These are phyloP conservation scores for Tuber melanosporum DNA, from an alignment of 495 filamentous ascomycete species.

Conservation along the genomic window DNA sequence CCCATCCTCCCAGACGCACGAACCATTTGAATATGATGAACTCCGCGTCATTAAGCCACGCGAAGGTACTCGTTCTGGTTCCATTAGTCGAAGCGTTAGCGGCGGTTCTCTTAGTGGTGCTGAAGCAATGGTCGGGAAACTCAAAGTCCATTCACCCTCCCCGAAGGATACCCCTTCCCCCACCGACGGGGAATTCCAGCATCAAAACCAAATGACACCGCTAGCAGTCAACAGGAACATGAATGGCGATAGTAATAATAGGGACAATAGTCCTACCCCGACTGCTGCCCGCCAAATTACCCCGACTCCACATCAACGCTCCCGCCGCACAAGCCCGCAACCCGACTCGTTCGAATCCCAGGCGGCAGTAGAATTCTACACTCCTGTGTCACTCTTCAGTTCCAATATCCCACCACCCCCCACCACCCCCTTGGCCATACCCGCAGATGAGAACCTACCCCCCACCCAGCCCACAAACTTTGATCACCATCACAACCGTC, in stretches of 20 bases:
- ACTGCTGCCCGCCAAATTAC: background rate
- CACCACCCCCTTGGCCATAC: background rate
- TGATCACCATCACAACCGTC: background rate
- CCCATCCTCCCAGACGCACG: conserved; percentile 7
- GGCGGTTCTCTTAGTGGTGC: conserved; percentile 19
- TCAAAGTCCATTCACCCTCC: conserved; percentile 28
- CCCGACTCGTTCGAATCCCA: background rate
- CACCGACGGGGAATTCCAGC: background rate
- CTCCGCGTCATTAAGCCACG: background rate
- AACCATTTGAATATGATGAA: conserved; percentile 8
- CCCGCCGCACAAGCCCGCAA: background rate
- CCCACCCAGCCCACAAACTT: conserved; percentile 13
- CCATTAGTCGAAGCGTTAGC: conserved; percentile 9
- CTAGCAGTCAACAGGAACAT: background rate
- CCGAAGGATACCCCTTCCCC: conserved; percentile 13
- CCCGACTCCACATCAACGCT: background rate
- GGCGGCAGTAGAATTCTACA: background rate
- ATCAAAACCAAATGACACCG: conserved; percentile 6
- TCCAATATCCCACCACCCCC: conserved; percentile 16
- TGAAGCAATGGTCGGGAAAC: conserved; percentile 26
- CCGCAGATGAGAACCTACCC: conserved; percentile 12
- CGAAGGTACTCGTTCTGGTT: conserved; percentile 10
- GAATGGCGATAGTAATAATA: background rate
- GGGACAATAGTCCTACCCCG: background rate
- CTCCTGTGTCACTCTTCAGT: conserved; percentile 6